Evolutionary conservation across 2,329 filamentous ascomycete species (phyloP).

Genomic region (Nigrograna mackinnonii): DNA sequence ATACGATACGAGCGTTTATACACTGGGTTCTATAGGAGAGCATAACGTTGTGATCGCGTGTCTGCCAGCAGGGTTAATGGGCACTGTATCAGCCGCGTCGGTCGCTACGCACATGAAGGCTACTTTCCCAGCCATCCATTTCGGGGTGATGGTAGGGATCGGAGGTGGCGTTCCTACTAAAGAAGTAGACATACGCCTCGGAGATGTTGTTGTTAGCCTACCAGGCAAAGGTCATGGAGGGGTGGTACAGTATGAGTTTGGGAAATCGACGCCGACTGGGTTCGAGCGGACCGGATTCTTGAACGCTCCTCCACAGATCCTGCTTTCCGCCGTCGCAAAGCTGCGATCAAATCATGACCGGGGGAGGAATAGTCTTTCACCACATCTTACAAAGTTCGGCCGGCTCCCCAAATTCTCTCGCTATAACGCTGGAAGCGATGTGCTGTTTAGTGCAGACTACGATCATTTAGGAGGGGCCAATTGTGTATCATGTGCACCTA

Average conservation of each 20-base stretch:
- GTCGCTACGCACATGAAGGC: background rate
- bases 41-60: constrained; percentile 1
- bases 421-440: background rate
- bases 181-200: background rate
- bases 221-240: background rate
- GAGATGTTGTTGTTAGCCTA: constrained; percentile 1
- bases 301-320: background rate
- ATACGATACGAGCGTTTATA: constrained; percentile 2
- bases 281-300: background rate
- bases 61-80: background rate
- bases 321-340: background rate
- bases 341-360: background rate
- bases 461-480: background rate
- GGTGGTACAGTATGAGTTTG: background rate
- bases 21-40: background rate
- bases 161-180: constrained; percentile 1
- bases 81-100: background rate
- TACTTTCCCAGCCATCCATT: background rate
- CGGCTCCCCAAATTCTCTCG: constrained; percentile 1
- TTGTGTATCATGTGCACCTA: background rate
- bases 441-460: constrained; percentile 1
- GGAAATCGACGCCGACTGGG: constrained; percentile 1
- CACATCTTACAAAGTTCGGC: background rate
- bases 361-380: background rate
- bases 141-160: constrained; percentile 1